A percentile compares a stretch with the other conserved stretches of the same genome.
These are phyloP conservation scores for Hypseocharis bilobata DNA, from an alignment of 441 rosid species.

Conservation along the genomic window DNA sequence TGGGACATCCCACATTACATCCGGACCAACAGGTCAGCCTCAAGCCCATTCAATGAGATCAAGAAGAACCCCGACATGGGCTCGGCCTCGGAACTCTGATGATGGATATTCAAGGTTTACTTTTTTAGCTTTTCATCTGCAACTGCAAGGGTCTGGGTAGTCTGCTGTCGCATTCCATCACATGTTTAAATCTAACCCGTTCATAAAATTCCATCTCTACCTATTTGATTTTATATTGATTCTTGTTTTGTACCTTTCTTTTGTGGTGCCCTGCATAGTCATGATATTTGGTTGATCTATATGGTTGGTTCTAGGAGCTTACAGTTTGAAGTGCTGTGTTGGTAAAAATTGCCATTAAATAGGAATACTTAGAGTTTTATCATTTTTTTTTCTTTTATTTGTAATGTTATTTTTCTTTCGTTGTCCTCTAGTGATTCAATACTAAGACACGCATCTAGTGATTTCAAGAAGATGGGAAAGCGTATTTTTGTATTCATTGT, in stretches of 20 bases:
- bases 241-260: too few species aligned
- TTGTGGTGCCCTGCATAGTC: too few species aligned
- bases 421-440: slow-evolving; percentile 55
- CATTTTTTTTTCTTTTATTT: neutral
- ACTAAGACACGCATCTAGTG: slow-evolving; percentile 63
- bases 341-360: neutral
- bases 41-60: slow-evolving; percentile 80
- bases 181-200: too few species aligned
- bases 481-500: slow-evolving; percentile 78
- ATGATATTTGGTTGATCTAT: too few species aligned
- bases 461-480: slow-evolving; percentile 79
- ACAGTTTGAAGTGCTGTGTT: neutral
- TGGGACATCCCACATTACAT: slow-evolving; percentile 32
- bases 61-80: slow-evolving; percentile 87
- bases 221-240: too few species aligned
- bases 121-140: slow-evolving; percentile 16
- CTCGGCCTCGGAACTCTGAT: slow-evolving; percentile 68
- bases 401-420: neutral
- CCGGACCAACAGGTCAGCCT: slow-evolving; percentile 34
- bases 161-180: too few species aligned
- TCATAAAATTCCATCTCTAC: too few species aligned
- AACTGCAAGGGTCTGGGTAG: neutral
- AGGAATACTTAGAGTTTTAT: neutral
- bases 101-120: slow-evolving; percentile 86
- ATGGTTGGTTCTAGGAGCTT: too few species aligned